Conservation (phyloP, 1,139 yeast species). For the Pichia sp. region DNA sequence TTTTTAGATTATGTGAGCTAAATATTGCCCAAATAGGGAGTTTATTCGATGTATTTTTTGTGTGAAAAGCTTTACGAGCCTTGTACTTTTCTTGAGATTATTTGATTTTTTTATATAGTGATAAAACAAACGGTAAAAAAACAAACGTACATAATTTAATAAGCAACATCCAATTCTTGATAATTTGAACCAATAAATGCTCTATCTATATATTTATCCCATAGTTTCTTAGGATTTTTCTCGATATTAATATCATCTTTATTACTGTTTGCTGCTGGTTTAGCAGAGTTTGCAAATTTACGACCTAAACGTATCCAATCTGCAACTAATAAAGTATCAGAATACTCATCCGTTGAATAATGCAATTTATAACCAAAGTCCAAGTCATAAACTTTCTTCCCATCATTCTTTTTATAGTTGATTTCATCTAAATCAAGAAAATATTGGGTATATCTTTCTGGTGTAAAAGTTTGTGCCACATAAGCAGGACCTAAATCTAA, state of each 20-base stretch:
- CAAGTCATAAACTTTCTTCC: slow-evolving; percentile 25
- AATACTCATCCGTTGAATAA: slow-evolving; percentile 59
- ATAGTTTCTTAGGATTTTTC: slow-evolving; percentile 29
- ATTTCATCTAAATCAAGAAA: slow-evolving; percentile 49
- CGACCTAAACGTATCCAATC: slow-evolving; percentile 58
- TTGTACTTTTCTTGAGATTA: too few species aligned
- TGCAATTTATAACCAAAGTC: slow-evolving; percentile 58
- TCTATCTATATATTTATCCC: slow-evolving; percentile 37
- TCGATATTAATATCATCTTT: background rate
- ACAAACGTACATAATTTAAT: slow-evolving; percentile 9
- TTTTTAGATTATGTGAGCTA: too few species aligned
- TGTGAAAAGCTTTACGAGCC: too few species aligned
- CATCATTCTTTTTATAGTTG: slow-evolving; percentile 4
- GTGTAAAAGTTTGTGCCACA: slow-evolving; percentile 62
- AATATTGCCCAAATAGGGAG: too few species aligned
- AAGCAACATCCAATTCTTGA: slow-evolving; percentile 34
- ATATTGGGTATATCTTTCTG: slow-evolving; percentile 65
- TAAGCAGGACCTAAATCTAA: slow-evolving; percentile 69
- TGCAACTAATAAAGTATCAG: slow-evolving; percentile 50
- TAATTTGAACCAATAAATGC: slow-evolving; percentile 63
- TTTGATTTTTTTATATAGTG: too few species aligned
- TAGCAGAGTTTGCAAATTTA: slow-evolving; percentile 35
- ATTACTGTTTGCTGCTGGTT: slow-evolving; percentile 29
- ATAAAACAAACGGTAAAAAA: background rate
- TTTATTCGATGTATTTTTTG: too few species aligned